phyloP scores from a whole-genome alignment of 805 yeast genomes.

The Candida vaughaniae region DNA sequence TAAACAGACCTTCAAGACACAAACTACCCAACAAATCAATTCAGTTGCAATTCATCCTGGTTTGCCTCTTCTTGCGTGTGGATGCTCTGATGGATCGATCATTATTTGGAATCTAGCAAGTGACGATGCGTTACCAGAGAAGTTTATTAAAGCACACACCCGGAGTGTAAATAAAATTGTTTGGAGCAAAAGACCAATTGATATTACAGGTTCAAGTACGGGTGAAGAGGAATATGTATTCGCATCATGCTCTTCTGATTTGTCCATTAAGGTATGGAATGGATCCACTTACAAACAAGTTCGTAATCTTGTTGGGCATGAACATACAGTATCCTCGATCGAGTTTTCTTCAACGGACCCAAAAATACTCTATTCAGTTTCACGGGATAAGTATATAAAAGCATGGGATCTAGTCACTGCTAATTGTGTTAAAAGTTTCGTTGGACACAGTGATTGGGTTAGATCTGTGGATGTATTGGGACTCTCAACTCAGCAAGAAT shows the following conservation, averaged over 20 bases:
- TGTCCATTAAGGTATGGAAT: constrained; percentile 71
- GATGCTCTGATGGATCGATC: constrained; percentile 70
- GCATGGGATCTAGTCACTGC: constrained; percentile 72
- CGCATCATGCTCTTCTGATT: constrained; percentile 54
- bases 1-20: constrained; percentile 49
- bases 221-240: constrained; percentile 25
- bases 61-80: constrained; percentile 63
- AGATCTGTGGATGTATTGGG: constrained; percentile 52
- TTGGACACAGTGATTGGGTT: constrained; percentile 90
- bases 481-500: constrained; percentile 4
- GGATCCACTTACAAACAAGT: constrained; percentile 49
- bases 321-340: constrained; percentile 74
- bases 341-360: constrained; percentile 50
- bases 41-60: constrained; percentile 70
- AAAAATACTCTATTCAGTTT: constrained; percentile 53
- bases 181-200: constrained; percentile 48
- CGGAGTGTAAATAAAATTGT: constrained; percentile 58
- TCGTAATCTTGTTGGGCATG: constrained; percentile 78
- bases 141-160: constrained; percentile 71
- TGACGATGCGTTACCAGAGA: constrained; percentile 59
- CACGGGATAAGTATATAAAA: constrained; percentile 61
- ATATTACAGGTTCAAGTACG: constrained; percentile 17
- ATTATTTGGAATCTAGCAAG: constrained; percentile 64
- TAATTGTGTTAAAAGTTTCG: constrained; percentile 60
- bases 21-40: constrained; percentile 54